Evolutionary conservation across 495 filamentous ascomycete species (phyloP).

Genomic region (Trichoderma orchidacearum): DNA sequence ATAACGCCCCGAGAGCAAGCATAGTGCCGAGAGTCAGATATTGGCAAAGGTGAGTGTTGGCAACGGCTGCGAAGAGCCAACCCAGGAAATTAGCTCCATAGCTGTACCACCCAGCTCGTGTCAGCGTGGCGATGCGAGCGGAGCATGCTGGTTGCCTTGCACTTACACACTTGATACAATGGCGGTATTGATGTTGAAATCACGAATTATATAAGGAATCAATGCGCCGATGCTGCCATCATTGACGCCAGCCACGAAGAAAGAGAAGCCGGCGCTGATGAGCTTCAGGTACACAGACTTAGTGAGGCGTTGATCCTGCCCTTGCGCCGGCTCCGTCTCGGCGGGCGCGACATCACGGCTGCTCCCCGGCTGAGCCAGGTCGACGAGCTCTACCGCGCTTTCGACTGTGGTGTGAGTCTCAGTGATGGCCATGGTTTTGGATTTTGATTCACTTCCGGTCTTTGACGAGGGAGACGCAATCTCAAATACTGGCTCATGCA

Average conservation of each 20-base stretch:
- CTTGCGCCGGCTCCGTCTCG: not conserved
- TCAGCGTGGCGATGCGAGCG: not conserved
- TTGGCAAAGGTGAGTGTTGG: conserved; percentile 31
- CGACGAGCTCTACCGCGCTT: not conserved
- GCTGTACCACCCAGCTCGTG: conserved; percentile 4
- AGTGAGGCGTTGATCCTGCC: not conserved
- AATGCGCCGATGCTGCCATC: conserved; percentile 41
- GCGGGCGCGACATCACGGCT: not conserved
- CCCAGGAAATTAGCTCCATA: conserved; percentile 30
- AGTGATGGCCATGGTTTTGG: not conserved
- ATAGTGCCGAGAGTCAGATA: conserved; percentile 31
- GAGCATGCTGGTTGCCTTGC: conserved; percentile 3
- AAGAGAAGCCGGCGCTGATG: conserved; percentile 34
- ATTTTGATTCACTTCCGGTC: too few species aligned
- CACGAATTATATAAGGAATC: conserved; percentile 38
- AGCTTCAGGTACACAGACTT: conserved; percentile 20
- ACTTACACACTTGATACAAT: conserved; percentile 33
- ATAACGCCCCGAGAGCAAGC: conserved; percentile 29
- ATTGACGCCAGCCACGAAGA: conserved; percentile 39
- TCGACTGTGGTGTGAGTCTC: not conserved
- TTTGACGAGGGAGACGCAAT: too few species aligned
- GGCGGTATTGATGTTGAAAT: conserved; percentile 32
- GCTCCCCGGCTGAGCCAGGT: not conserved
- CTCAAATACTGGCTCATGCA: too few species aligned
- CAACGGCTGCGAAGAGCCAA: conserved; percentile 33